A percentile compares a stretch with the other conserved stretches of the same genome.
Conservation (phyloP, 2,329 filamentous ascomycete genomes). For the Onygena corvina region DNA sequence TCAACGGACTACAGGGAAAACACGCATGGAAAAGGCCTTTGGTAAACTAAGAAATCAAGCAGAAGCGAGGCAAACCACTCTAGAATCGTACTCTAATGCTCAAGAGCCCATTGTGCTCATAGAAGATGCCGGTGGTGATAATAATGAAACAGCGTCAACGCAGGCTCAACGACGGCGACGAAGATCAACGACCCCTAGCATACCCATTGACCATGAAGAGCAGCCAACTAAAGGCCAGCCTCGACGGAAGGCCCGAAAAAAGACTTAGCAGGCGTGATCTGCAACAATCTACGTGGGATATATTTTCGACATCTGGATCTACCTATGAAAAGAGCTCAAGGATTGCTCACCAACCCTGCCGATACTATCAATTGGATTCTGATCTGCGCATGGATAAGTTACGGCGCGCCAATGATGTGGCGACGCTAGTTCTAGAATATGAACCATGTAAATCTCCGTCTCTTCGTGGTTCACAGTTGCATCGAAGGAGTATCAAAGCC, state of each 20-base stretch:
- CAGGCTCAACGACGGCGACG: not conserved
- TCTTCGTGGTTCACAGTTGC: not conserved
- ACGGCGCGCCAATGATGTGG: not conserved
- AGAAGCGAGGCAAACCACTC: constrained; percentile 18
- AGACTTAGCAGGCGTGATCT: not conserved
- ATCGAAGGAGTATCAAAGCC: not conserved
- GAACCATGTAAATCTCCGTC: constrained; percentile 3
- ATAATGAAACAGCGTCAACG: not conserved
- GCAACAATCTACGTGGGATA: not conserved
- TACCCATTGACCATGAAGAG: not conserved
- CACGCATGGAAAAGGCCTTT: constrained; percentile 65
- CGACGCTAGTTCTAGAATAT: not conserved
- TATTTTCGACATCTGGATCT: no score
- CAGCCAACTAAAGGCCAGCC: not conserved
- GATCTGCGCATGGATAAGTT: not conserved
- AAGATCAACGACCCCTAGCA: not conserved
- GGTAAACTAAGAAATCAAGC: constrained; percentile 51
- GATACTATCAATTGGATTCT: not conserved
- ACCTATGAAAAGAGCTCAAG: no score
- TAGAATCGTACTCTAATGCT: not conserved
- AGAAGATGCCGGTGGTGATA: not conserved
- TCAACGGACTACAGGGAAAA: constrained; percentile 49
- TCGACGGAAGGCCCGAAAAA: not conserved
- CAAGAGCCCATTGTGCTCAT: not conserved
- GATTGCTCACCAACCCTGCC: no score